Base-by-base conservation (phyloP, 2,329 filamentous ascomycete genomes). In the Zymoseptoria crescenta region DNA sequence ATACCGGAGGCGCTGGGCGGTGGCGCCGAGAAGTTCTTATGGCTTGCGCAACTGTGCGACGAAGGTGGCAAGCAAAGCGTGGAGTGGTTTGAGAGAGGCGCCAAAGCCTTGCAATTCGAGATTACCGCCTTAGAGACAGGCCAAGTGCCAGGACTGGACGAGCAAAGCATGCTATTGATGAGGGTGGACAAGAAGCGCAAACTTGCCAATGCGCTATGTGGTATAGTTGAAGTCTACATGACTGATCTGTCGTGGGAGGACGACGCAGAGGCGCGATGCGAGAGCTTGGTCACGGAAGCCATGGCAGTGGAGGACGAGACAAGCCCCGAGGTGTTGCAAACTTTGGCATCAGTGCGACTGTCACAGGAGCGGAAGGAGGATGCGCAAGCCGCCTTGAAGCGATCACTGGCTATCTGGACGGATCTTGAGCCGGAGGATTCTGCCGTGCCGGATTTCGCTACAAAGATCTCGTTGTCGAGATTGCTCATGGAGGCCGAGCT, bases 191-290 rank as follows among this genome's bases (percentile, higher is more conserved):
- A 90, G 79, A 87, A 87, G 73, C 80, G 81, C 65, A 94, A 94
- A 75, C 80, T 97, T 41, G 90, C 91, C 1, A 91, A 91, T 67
- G 90, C 92, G n/a, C 81, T 99, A 41, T 99, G 95, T 75, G 91
- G 89, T 28, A 90, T 97, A 61, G 87, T 90, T 6, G 94, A 99
- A 77, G 91, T 99, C 54, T 99, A 96, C 79, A 99, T 99, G 94
- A 99, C 94, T 9, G 94, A 99, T 60, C 53, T 64, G 49, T 72
- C 70, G 13, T 87, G 82, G 90, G 92, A 96, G 75, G 85, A 86
- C 56, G 91, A 96, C 70, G 94, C 93, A 4, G 94, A 99, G 77
- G 79, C 83, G 65, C 84, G 87, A 66, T 99, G 95, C 78, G 93
- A 99, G 75, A 79, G 84, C 4, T 84, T 96, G 60, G 84, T 97